Conservation (phyloP, 176 grass and related monocot species). For the Ensete glaucum region DNA sequence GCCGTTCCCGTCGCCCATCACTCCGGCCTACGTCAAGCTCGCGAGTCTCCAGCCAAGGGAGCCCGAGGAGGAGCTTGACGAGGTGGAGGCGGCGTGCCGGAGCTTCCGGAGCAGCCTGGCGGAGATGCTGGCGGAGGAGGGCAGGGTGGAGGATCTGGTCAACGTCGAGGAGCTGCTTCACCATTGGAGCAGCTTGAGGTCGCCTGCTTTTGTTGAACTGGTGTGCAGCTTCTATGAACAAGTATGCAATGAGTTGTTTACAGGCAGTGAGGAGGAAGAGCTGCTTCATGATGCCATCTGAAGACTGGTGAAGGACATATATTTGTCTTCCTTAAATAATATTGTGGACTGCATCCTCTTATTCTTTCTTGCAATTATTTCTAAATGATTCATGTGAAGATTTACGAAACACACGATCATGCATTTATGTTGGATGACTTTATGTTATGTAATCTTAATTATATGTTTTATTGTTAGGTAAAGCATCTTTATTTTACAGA, state of each 20-base stretch:
- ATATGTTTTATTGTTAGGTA: no score
- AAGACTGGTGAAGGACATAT: not conserved
- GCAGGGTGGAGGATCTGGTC: constrained; percentile 47
- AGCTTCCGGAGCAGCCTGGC: constrained; percentile 51
- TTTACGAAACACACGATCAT: no score
- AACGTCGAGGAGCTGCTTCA: constrained; percentile 62
- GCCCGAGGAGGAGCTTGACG: not conserved
- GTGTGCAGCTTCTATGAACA: constrained; percentile 61
- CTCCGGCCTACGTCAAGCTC: constrained; percentile 7
- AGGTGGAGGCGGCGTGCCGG: constrained; percentile 34
- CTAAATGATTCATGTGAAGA: no score
- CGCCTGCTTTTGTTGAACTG: constrained; percentile 58
- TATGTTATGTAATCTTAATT: no score
- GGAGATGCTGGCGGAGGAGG: constrained; percentile 61
- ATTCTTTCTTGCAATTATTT: no score
- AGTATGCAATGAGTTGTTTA: constrained; percentile 59
- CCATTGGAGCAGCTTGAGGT: constrained; percentile 56
- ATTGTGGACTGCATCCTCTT: no score
- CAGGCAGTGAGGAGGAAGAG: not conserved
- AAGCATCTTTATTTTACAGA: no score
- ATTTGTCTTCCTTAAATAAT: no score
- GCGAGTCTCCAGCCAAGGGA: not conserved
- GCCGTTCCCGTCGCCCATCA: constrained; percentile 12
- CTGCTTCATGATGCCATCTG: not conserved
- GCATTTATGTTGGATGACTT: no score